These are phyloP conservation scores for Coix lacrymajobi DNA, from an alignment of 176 grass and related monocot genomes.

Conservation along the genomic window DNA sequence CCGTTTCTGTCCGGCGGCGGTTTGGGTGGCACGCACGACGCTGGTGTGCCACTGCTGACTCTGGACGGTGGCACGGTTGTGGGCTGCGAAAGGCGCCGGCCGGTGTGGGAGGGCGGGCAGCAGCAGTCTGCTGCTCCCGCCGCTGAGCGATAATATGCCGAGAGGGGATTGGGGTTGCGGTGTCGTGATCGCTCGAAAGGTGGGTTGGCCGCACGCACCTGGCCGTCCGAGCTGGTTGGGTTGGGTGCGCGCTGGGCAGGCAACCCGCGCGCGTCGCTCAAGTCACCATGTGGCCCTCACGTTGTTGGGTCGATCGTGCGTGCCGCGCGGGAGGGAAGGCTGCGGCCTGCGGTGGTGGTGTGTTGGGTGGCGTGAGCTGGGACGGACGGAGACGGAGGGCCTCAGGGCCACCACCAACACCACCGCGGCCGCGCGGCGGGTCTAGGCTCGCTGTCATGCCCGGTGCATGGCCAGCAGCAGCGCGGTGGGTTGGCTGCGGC, in stretches of 20 bases:
- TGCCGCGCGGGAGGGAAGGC: background rate
- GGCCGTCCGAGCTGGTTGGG: background rate
- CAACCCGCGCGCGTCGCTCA: background rate
- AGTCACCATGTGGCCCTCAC: constrained; percentile 18
- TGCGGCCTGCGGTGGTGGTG: background rate
- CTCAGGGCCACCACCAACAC: too few species aligned
- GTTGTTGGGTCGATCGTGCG: background rate
- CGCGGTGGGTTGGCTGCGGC: background rate
- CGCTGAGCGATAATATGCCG: background rate
- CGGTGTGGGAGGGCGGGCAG: too few species aligned
- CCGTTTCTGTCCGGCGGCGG: too few species aligned
- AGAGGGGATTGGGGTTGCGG: background rate
- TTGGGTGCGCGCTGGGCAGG: background rate
- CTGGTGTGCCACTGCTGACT: background rate
- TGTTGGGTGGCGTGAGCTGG: background rate
- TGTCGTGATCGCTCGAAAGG: constrained; percentile 37
- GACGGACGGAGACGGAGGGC: background rate
- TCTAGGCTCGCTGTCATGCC: background rate
- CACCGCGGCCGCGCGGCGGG: background rate
- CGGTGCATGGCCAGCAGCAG: background rate
- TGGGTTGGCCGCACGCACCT: background rate
- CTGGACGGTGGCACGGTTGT: background rate
- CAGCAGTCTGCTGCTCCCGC: background rate
- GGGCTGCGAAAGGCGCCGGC: background rate
- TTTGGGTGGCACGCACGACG: background rate